phyloP scores from a whole-genome alignment of 345 rosid genomes.

The Capsella bursapastoris region DNA sequence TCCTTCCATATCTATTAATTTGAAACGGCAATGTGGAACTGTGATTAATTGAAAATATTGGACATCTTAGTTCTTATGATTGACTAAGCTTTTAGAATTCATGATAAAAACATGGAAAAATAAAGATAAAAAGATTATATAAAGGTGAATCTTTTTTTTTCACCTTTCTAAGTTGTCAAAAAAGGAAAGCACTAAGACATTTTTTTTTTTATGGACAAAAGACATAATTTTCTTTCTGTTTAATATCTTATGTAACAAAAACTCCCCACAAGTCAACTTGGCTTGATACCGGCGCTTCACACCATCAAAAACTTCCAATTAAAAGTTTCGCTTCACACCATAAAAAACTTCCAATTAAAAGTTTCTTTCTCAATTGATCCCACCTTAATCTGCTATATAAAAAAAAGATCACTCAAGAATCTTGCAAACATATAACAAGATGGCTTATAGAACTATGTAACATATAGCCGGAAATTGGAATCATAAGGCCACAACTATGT shows the following conservation, averaged over 20 bases:
- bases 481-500: not conserved
- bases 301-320: conserved; percentile 9
- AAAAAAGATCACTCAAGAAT: not conserved
- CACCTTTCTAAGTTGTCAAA: conserved; percentile 17
- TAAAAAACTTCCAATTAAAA: not conserved
- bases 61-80: not conserved
- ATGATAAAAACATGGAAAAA: not conserved
- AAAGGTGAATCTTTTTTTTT: not conserved
- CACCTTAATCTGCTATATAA: not conserved
- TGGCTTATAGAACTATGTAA: too few species aligned
- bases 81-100: not conserved
- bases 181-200: conserved; percentile 14
- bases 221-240: not conserved
- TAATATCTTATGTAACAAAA: not conserved
- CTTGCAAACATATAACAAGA: not conserved
- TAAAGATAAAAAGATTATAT: not conserved
- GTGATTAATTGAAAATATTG: not conserved
- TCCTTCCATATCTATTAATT: not conserved
- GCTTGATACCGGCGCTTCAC: conserved; percentile 29
- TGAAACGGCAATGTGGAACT: not conserved
- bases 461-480: not conserved
- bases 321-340: conserved; percentile 25
- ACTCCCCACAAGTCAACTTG: conserved; percentile 30
- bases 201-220: not conserved
- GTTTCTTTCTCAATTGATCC: not conserved